Evolutionary conservation across 1,139 yeast species (phyloP).

Genomic region (Nakaseomyces kungkrabaensis): DNA sequence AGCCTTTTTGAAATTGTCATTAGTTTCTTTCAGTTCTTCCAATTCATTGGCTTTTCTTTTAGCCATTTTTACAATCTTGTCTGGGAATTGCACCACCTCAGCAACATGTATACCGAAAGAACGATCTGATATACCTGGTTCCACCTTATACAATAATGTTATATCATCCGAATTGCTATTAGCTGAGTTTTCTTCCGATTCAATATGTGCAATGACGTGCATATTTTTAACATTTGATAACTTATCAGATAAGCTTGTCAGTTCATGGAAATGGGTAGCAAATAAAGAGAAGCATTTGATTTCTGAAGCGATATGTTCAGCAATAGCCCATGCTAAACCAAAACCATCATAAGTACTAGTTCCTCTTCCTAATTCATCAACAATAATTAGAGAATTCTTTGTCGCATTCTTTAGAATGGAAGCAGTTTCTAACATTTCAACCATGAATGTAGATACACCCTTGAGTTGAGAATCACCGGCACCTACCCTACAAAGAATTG

Average conservation of each 20-base stretch:
- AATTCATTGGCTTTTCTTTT: constrained; percentile 85
- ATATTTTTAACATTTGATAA: constrained; percentile 60
- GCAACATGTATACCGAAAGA: constrained; percentile 98
- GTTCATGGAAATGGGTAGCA: constrained; percentile 96
- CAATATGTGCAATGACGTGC: constrained; percentile 91
- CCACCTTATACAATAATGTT: constrained; percentile 81
- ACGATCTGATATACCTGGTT: constrained; percentile 84
- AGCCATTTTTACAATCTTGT: constrained; percentile 84
- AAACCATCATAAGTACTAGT: constrained; percentile 96
- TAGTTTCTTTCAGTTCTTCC: constrained; percentile 51
- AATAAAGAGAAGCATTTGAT: constrained; percentile 74
- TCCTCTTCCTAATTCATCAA: constrained; percentile 94
- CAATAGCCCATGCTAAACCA: constrained; percentile 94
- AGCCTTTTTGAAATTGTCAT: constrained; percentile 35
- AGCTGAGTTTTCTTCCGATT: constrained; percentile 28
- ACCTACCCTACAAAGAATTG: constrained; percentile 92
- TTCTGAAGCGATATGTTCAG: constrained; percentile 66
- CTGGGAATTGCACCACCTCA: constrained; percentile 85
- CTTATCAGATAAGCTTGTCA: constrained; percentile 64
- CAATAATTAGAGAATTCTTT: constrained; percentile 70
- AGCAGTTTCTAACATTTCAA: constrained; percentile 94
- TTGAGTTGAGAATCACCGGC: constrained; percentile 96
- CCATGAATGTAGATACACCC: constrained; percentile 96
- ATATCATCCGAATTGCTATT: constrained; percentile 47
- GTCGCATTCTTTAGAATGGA: constrained; percentile 84